Evolutionary conservation across 2,329 filamentous ascomycete species (phyloP).

Genomic region (Talaromyces amestolkiae): DNA sequence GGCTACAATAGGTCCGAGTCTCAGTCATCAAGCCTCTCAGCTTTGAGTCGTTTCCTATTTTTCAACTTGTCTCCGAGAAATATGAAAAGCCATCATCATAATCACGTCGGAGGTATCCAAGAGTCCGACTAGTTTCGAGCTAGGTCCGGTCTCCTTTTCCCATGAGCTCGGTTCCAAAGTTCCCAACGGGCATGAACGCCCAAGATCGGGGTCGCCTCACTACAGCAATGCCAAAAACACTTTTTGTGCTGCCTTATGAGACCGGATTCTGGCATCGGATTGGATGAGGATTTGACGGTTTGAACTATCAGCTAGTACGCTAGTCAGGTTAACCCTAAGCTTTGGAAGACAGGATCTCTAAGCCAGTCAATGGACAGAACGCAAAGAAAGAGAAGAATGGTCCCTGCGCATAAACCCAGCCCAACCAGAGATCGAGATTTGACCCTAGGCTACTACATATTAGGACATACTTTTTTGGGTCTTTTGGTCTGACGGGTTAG

Average conservation of each 20-base stretch:
- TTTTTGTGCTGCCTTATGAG: slow-evolving; percentile 5
- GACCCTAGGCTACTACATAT: not conserved
- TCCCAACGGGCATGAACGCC: not conserved
- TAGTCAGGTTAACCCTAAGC: not conserved
- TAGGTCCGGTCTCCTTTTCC: not conserved
- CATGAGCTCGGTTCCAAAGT: not conserved
- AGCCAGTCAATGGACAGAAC: not conserved
- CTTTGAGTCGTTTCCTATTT: not conserved
- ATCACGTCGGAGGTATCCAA: not conserved
- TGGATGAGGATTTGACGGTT: not conserved
- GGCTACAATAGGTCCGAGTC: not conserved
- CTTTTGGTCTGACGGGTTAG: not conserved
- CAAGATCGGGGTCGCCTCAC: slow-evolving; percentile 1
- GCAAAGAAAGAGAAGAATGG: not conserved
- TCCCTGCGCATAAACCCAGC: not conserved
- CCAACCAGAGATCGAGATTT: not conserved
- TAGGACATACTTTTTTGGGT: not conserved
- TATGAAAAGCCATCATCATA: not conserved
- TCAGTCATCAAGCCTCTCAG: not conserved
- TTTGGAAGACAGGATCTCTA: not conserved
- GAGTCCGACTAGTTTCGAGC: not conserved
- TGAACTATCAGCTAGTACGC: not conserved
- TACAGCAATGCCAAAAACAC: not conserved
- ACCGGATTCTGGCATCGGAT: not conserved
- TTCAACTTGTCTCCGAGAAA: not conserved